phyloP scores from a whole-genome alignment of 2,329 filamentous ascomycete species.

The Fusarium bulbicola region DNA sequence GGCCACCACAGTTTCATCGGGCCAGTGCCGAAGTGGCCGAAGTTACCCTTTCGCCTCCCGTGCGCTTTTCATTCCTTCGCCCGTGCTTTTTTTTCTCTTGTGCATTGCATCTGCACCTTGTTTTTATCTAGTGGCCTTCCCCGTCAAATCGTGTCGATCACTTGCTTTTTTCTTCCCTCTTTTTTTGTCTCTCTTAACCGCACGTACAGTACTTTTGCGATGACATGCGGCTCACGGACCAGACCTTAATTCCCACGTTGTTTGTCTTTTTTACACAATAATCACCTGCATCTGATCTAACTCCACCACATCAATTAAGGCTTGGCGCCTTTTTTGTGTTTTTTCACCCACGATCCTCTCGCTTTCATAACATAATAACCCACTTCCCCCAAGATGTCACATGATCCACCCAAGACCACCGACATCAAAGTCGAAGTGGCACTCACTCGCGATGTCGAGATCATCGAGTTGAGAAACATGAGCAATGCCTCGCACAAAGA shows the following conservation, averaged over 20 bases:
- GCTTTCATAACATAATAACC: neutral
- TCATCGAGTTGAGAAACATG: conserved; percentile 30
- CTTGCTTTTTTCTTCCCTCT: neutral
- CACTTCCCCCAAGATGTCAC: conserved; percentile 11
- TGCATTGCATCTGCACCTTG: neutral
- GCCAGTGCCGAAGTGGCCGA: conserved; percentile 6
- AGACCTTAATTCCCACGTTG: neutral
- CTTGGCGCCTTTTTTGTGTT: conserved; percentile 4
- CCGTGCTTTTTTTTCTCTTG: neutral
- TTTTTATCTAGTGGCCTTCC: conserved; percentile 5
- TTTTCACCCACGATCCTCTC: neutral
- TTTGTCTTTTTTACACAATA: conserved; percentile 8
- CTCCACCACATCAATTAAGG: conserved; percentile 5
- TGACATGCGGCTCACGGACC: conserved; percentile 22
- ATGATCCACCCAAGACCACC: conserved; percentile 27
- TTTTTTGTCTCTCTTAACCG: neutral
- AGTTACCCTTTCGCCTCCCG: neutral
- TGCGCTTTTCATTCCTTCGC: neutral
- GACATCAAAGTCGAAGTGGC: conserved; percentile 33
- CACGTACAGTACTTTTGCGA: neutral
- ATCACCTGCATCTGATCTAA: conserved; percentile 11
- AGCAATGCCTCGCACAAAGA: conserved; percentile 5
- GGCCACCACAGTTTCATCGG: neutral
- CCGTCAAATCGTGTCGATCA: conserved; percentile 4
- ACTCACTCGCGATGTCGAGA: conserved; percentile 28